Percentiles rank a stretch among this genome's conserved stretches.
These are phyloP conservation scores for Marasmius sp. DNA, from an alignment of 1,284 basidiomycete genomes.

Conservation along the genomic window DNA sequence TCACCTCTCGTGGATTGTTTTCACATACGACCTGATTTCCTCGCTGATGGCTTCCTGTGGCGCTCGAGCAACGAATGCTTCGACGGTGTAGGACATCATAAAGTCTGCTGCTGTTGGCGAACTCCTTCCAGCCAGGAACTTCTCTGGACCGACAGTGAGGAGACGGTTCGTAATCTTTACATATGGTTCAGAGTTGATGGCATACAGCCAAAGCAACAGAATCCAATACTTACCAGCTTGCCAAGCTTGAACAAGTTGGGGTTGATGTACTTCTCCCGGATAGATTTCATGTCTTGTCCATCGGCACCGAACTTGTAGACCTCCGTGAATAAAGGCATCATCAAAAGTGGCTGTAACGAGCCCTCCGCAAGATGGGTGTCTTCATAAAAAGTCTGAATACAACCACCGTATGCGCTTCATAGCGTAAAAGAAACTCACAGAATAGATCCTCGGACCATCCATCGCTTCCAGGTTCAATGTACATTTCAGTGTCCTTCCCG, in stretches of 20 bases:
- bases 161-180: neutral
- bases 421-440: neutral
- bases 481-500: neutral
- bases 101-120: neutral
- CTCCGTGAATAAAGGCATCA: neutral
- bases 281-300: neutral
- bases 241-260: neutral
- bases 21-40: neutral
- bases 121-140: neutral
- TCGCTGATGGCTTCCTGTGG: neutral
- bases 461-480: neutral
- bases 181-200: neutral
- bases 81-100: neutral
- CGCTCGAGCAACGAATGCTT: neutral
- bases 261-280: neutral
- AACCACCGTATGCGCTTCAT: neutral
- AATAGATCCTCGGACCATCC: neutral
- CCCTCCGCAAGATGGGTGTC: neutral
- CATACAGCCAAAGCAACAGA: neutral
- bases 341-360: neutral
- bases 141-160: neutral
- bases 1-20: neutral
- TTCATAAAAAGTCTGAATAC: neutral
- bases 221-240: neutral
- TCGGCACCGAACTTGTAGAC: neutral